Evolutionary conservation across 2,329 filamentous ascomycete species (phyloP), one percentile per base, ranked within the genome.

Genomic region (Alternaria angustiovoidea): DNA sequence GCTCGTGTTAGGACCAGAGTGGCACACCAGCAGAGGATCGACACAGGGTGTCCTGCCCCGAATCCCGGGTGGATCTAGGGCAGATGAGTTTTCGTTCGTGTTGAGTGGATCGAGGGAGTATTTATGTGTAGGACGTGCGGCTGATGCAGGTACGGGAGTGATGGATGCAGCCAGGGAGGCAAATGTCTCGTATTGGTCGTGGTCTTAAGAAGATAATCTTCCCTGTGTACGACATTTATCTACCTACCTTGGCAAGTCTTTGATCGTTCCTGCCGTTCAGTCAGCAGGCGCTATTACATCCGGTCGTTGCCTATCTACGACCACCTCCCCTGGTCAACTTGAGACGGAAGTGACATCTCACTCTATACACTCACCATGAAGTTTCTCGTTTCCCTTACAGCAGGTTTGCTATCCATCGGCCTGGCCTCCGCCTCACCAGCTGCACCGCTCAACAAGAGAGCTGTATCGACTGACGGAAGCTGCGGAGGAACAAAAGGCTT

Each of bases 401-500:
- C 66, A 34, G 64, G 64, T 18, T 34, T 70, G 34, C 57, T 72
- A 32, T 69, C 70, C n/a, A 51, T 67, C 8, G 62, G 61, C 54
- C 36, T 67, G 39, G 65, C 64, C 28, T 58, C 65, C 20, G 62
- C 59, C 22, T 57, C 60, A 24, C 62, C 62, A 38, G 57, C 53
- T 38, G 36, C 55, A 24, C 44, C 60, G 6, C 28, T 65, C 20
- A 65, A 66, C n/a, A 68, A 62, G 16, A 75, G 73, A 51, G 60
- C 60, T 36, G 69, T 79, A 14, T 82, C 80, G 1, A 66, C 75
- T 20, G 78, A 82, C 49, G 81, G 79, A 16, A 73, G 70, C 18
- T 83, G 82, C 54, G 82, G 80, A 22, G 80, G 77, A 44, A 64
- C 73, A 22, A 74, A 72, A 18, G 78, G 77, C 18, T 77, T 77